Evolutionary conservation across 108 stramenopile genomes (phyloP), one percentile per base, ranked within the genome.

Genomic region (Cyclotella sp.): DNA sequence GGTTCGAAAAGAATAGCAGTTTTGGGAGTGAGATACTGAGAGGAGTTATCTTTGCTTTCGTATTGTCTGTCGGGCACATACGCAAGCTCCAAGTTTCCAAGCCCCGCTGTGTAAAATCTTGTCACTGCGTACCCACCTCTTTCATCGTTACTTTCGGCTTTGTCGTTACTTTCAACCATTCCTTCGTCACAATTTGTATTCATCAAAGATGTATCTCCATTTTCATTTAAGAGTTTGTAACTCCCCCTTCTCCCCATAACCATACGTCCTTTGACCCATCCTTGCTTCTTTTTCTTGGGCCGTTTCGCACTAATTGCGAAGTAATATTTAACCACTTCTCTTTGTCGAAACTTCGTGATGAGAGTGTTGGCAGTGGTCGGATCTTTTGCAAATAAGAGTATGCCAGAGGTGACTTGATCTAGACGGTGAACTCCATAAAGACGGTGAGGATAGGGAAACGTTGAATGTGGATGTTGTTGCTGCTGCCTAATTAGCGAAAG

Each of bases 351-450:
- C 61, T 75, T 69, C 9, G 44, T 51, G 9, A 85, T 68, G 24
- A 95, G 65, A 14, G 26, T 45, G 24, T 66, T 71, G 9, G 94
- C 94, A 69, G 70, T 83, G 19, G 21, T 30, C 0, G 81, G 27
- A 77, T 78, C 78, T 63, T 95, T 95, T 29, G 94, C 94, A 11
- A 95, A 69, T 0, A 95, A 73, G 18, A 95, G 81, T 29, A 95
- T 91, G 1, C 94, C 94, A 12, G 89, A 89, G 9, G 94, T 95
- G 0, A 89, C 90, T 30, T 76, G 78, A 62, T 95, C 94, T 21
- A 95, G 53, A 53, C 94, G 84, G 83, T 95, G 94, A 1, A 95
- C 88, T 42, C 94, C 90, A 64, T 91, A 95, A 8, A 95, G 64
- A 30, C 93, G 81, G 41, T 73, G 69, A 47, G 58, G 63, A 49